These are phyloP conservation scores for Polytrichum commune DNA, from an alignment of 225 moss, liverwort and hornwort species.

Conservation along the genomic window DNA sequence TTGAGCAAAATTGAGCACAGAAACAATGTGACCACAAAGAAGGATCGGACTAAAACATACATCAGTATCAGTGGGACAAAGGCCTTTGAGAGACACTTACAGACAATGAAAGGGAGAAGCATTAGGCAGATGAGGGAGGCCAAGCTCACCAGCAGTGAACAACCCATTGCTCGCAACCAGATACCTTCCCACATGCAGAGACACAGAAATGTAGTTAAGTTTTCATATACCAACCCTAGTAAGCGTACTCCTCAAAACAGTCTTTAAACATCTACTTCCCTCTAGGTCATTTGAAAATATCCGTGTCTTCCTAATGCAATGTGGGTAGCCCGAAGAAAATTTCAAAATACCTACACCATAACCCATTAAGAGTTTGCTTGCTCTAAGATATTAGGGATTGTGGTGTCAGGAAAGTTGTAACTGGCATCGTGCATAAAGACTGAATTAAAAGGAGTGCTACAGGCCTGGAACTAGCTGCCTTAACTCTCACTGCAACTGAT, in stretches of 20 bases:
- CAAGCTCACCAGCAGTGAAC: slow-evolving; percentile 97
- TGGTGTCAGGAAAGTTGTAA: neutral
- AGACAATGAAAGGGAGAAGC: slow-evolving; percentile 84
- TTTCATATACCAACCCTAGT: neutral
- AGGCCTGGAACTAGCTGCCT: too few relatives aligned
- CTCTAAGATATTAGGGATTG: too few relatives aligned
- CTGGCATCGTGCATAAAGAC: neutral
- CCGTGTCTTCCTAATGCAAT: too few relatives aligned
- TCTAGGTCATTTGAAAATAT: too few relatives aligned
- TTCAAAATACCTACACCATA: too few relatives aligned
- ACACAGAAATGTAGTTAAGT: neutral
- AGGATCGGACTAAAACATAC: neutral
- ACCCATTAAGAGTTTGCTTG: too few relatives aligned
- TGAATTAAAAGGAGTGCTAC: too few relatives aligned
- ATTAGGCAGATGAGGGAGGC: slow-evolving; percentile 94
- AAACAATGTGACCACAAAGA: neutral
- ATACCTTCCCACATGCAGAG: slow-evolving; percentile 50
- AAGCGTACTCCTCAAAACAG: too few relatives aligned
- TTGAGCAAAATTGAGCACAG: too few relatives aligned
- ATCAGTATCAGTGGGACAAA: slow-evolving; percentile 3
- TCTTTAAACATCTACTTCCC: too few relatives aligned
- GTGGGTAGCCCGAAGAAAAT: too few relatives aligned
- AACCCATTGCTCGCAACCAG: slow-evolving; percentile 87
- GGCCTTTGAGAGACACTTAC: slow-evolving; percentile 66
- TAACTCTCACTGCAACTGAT: too few relatives aligned